Conservation (phyloP, 352 stramenopile species). For the Globisporangium emineosum region DNA sequence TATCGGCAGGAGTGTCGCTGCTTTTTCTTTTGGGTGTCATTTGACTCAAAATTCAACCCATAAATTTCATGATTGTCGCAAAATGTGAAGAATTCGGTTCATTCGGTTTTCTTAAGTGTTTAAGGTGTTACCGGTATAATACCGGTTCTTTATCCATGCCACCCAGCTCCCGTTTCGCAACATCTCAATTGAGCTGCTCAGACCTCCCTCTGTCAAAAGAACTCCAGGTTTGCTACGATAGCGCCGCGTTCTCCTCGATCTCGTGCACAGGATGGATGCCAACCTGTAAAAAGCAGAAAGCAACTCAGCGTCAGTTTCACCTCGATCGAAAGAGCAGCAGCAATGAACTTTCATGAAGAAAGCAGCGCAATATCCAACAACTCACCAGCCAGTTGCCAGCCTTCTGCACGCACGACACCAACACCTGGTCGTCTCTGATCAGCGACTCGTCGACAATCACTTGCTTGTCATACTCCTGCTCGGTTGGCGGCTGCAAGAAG, state of each 20-base stretch:
- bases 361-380: constrained; percentile 2
- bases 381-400: constrained; percentile 59
- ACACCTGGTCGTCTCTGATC: constrained; percentile 49
- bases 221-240: not conserved
- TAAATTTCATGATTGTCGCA: too few relatives aligned
- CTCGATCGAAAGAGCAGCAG: not conserved
- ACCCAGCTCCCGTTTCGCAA: too few relatives aligned
- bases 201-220: too few relatives aligned
- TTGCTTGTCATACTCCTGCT: constrained; percentile 27
- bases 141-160: too few relatives aligned
- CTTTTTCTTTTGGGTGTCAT: too few relatives aligned
- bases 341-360: not conserved
- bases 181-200: too few relatives aligned
- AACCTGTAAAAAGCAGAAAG: constrained; percentile 21
- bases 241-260: constrained; percentile 12
- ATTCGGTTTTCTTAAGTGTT: too few relatives aligned
- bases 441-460: constrained; percentile 32
- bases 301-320: constrained; percentile 1
- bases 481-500: constrained; percentile 50
- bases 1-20: too few relatives aligned
- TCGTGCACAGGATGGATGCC: constrained; percentile 47
- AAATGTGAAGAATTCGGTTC: too few relatives aligned
- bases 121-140: too few relatives aligned
- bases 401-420: constrained; percentile 56
- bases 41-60: too few relatives aligned